Percentiles rank a stretch among this genome's conserved stretches.
Evolutionary conservation across 306 rosid genomes (phyloP).

Genomic region (Gastrolobium villosum): DNA sequence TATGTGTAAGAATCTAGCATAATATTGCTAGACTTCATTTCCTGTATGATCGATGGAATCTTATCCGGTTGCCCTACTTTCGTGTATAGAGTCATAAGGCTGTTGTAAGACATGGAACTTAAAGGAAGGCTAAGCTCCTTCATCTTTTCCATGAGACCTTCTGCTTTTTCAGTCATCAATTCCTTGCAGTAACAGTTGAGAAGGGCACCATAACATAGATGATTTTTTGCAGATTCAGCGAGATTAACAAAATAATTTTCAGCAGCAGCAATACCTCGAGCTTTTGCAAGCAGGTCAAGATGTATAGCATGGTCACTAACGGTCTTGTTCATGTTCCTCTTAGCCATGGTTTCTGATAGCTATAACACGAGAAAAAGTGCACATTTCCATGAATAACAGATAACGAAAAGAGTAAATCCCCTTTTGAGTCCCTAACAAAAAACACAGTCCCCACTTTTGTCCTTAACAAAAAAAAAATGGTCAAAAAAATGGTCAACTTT

Average conservation of each 20-base stretch:
- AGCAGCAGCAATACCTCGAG: constrained; percentile 74
- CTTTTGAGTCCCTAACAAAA: too few relatives aligned
- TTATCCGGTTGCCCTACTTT: constrained; percentile 71
- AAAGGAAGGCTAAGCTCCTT: constrained; percentile 82
- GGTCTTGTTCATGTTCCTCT: constrained; percentile 85
- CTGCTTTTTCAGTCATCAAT: constrained; percentile 79
- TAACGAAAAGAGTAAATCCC: not conserved
- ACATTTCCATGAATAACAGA: constrained; percentile 11
- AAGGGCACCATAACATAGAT: constrained; percentile 84
- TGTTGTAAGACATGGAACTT: constrained; percentile 77
- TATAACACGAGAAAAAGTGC: constrained; percentile 39
- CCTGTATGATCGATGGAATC: constrained; percentile 73
- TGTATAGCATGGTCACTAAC: constrained; percentile 90
- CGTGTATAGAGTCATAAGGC: constrained; percentile 86
- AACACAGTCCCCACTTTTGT: too few relatives aligned
- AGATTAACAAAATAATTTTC: constrained; percentile 80
- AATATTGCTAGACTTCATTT: constrained; percentile 74
- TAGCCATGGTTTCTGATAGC: constrained; percentile 84
- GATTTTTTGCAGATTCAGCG: constrained; percentile 82
- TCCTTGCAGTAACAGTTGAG: constrained; percentile 97
- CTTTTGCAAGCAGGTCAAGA: constrained; percentile 85
- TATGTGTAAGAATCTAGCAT: constrained; percentile 74
- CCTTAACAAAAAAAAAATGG: too few relatives aligned
- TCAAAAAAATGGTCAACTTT: too few relatives aligned
- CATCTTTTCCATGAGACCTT: constrained; percentile 86